phyloP scores from a whole-genome alignment of 1,139 yeast genomes.

The Suhomyces anneliseae region DNA sequence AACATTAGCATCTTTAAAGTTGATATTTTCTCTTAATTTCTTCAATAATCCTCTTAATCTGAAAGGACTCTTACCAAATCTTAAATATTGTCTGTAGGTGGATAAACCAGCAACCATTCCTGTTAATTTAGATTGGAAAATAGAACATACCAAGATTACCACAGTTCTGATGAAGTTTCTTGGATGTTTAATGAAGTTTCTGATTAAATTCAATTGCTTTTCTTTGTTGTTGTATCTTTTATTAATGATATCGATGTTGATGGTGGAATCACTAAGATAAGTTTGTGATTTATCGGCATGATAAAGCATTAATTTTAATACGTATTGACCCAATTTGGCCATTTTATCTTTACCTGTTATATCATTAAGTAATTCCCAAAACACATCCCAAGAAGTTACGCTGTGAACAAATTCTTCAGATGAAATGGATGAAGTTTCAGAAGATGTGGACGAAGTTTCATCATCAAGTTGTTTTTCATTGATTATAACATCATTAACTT shows the following conservation, averaged over 20 bases:
- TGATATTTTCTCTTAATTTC: conserved; percentile 19
- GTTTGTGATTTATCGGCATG: conserved; percentile 46
- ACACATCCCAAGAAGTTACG: conserved; percentile 35
- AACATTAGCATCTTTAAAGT: conserved; percentile 8
- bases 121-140: conserved; percentile 37
- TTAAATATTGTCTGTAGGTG: conserved; percentile 63
- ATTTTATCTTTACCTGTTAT: conserved; percentile 69
- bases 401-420: background rate
- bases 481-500: conserved; percentile 8
- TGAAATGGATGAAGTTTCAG: background rate
- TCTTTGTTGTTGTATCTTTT: conserved; percentile 34
- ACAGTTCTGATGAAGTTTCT: conserved; percentile 40
- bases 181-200: conserved; percentile 45
- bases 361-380: conserved; percentile 52
- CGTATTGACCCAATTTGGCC: conserved; percentile 63
- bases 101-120: conserved; percentile 55
- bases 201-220: conserved; percentile 35
- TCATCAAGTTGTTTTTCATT: conserved; percentile 8
- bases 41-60: conserved; percentile 36
- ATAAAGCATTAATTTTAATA: conserved; percentile 51
- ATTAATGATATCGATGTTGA: conserved; percentile 33
- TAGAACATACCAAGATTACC: conserved; percentile 29
- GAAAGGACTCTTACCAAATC: conserved; percentile 75
- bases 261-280: conserved; percentile 34
- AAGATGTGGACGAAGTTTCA: conserved; percentile 8